phyloP scores from a whole-genome alignment of 495 filamentous ascomycete genomes.

The Aspergillus heteromorphus region DNA sequence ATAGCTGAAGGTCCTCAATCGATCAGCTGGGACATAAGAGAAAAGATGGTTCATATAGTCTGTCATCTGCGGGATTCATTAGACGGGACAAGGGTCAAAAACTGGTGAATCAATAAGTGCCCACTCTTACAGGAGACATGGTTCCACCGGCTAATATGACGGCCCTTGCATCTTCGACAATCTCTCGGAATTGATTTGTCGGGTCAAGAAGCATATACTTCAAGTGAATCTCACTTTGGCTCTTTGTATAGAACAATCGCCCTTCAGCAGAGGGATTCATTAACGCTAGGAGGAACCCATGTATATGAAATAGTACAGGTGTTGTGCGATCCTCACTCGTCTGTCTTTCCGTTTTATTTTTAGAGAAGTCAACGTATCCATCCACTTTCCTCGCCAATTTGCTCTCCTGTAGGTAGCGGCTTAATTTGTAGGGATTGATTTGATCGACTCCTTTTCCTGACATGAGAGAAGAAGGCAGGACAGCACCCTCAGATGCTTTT shows the following conservation, averaged over 20 bases:
- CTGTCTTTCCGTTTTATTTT: constrained; percentile 35
- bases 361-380: constrained; percentile 63
- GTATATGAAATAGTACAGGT: constrained; percentile 77
- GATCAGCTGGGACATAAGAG: constrained; percentile 58
- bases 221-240: constrained; percentile 52
- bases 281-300: constrained; percentile 74
- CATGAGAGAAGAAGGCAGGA: constrained; percentile 64
- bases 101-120: background rate
- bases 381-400: constrained; percentile 94
- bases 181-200: constrained; percentile 81
- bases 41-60: constrained; percentile 86
- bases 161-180: constrained; percentile 79
- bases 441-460: constrained; percentile 87
- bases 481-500: constrained; percentile 53
- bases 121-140: constrained; percentile 72
- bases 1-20: constrained; percentile 78
- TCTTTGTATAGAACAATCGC: constrained; percentile 70
- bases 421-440: constrained; percentile 86
- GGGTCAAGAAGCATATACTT: constrained; percentile 94
- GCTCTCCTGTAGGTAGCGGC: constrained; percentile 81
- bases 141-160: constrained; percentile 93
- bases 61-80: constrained; percentile 52
- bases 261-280: constrained; percentile 89
- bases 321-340: constrained; percentile 39
- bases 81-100: constrained; percentile 2